These are phyloP conservation scores for Colletotrichum ledebouriae DNA, from an alignment of 2,329 filamentous ascomycete genomes.

Conservation along the genomic window DNA sequence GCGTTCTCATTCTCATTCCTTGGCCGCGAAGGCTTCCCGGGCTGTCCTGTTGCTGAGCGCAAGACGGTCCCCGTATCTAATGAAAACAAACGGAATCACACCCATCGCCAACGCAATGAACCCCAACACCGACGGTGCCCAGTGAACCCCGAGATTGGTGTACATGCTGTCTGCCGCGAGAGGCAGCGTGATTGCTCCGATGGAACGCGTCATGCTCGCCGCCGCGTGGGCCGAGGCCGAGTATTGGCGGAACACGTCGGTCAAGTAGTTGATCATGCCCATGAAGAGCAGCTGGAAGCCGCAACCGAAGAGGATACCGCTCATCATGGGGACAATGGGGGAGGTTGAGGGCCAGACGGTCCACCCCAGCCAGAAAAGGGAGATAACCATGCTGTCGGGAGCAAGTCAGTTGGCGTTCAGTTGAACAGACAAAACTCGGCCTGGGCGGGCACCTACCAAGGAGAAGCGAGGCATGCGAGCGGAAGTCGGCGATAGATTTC, in stretches of 20 bases:
- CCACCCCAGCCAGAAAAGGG: constrained; percentile 73
- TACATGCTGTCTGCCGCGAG: constrained; percentile 52
- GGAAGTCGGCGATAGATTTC: constrained; percentile 54
- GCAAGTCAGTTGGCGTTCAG: constrained; percentile 45
- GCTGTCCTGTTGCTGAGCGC: constrained; percentile 46
- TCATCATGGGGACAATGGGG: constrained; percentile 55
- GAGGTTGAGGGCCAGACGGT: constrained; percentile 58
- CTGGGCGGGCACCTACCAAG: constrained; percentile 60
- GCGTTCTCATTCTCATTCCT: too few species aligned
- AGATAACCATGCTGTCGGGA: constrained; percentile 61
- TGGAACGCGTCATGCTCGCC: constrained; percentile 51
- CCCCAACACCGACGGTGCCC: constrained; percentile 52
- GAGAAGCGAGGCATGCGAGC: constrained; percentile 69
- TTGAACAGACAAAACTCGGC: too few species aligned
- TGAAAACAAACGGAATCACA: constrained; percentile 51
- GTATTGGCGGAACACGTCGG: constrained; percentile 50
- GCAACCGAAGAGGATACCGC: constrained; percentile 59
- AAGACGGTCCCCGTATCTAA: constrained; percentile 49
- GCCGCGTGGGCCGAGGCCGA: constrained; percentile 54
- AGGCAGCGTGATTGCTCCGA: constrained; percentile 51
- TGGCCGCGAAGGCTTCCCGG: constrained; percentile 6
- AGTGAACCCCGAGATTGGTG: constrained; percentile 50
- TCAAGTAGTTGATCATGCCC: constrained; percentile 53
- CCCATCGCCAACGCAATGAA: constrained; percentile 50
- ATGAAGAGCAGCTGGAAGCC: constrained; percentile 53